Base-by-base conservation (phyloP, 805 yeast genomes). In the Suhomyces pyralidae region DNA sequence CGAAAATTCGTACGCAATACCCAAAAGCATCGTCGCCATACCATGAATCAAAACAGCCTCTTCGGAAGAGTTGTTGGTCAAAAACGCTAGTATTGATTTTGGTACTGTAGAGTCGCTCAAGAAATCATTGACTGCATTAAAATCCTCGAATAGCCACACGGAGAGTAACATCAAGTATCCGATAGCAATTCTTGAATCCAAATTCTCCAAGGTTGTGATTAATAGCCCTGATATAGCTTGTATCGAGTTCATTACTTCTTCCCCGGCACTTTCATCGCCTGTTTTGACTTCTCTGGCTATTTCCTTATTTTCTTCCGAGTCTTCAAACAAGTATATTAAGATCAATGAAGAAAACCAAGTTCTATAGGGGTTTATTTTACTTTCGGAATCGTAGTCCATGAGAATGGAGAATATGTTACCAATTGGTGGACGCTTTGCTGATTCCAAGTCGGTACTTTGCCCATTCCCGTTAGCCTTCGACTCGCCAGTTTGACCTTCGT, bases 341-440 rank as follows among this genome's bases (percentile, higher is more conserved):
- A 90, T 72, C 3, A 84, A 79, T 2, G 88, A 74, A 0, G 97
- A 83, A 69, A 93, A 92, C 94, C 96, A 94, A 1, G 83, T 69
- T 61, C 84, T 83, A 64, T 91, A 94, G 0, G 99, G 97, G 58
- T 94, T 93, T 32, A 92, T 69, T 50, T 84, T 81, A 44, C 65
- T 52, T 14, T 71, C 76, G 1, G 74, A 81, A 57, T 92, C 93
- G 61, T 88, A 90, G 57, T 88, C 93, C 58, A 90, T 78, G 6
- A 94, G 67, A 0, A 87, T 80, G 24, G 83, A 73, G 52, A 94
- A 84, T 1, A 94, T 69, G 64, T 90, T 91, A 2, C 82, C 85
- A 49, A 64, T 65, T 12, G 59, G 61, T 9, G 57, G 49, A 19
- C 45, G n/a, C 8, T 34, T 36, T 26, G 36, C 20, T 38, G 15